Base-by-base conservation (phyloP, 768 basidiomycete species). In the Xerocomellus intermedius region DNA sequence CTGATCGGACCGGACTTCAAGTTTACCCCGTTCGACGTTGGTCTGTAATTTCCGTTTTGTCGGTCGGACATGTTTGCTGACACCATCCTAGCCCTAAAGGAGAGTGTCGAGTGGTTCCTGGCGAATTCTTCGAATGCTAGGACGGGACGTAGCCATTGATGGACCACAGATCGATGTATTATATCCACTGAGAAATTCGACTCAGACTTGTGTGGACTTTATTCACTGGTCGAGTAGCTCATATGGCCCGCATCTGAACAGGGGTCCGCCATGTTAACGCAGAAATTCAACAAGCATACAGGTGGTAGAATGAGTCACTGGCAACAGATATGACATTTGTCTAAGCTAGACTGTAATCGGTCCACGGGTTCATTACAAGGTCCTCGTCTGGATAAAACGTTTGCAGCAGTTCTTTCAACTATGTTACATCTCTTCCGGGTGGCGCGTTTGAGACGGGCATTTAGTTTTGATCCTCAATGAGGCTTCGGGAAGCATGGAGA, bases 21-120 rank as follows among this genome's bases (percentile, higher is more conserved):
- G 71, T 98, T 98, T 73, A 97, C 94, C 30, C 94, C 94, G 8
- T 96, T 98, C 69, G 82, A 93, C 32, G 58, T 83, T 70, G 91
- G 91, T 91, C 58, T 39, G 77, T 70, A 19, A 24, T 46, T 30
- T 38, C 43, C 17, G 5, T 32, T 33, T 48, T n/a, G 28, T 54
- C 39, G 33, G 22, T 24, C 1, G 13, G 19, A 33, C 36, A 30
- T 48, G 14, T 26, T 46, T 41, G 41, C 28, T 52, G 48, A 57
- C 43, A 14, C 5, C 8, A n/a, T 33, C 55, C 14, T 56, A 87
- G 94, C 94, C 24, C 76, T 98, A 55, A 75, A 86, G 37, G 79
- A 84, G 55, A 86, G 83, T 0, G 91, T 94, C 52, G 75, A 85
- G 52, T 97, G 95, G 95, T 94, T 97, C 78, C 63, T 91, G 38